phyloP scores from a whole-genome alignment of 192 early-diverging fungal genomes.

The Coemansia erecta region DNA sequence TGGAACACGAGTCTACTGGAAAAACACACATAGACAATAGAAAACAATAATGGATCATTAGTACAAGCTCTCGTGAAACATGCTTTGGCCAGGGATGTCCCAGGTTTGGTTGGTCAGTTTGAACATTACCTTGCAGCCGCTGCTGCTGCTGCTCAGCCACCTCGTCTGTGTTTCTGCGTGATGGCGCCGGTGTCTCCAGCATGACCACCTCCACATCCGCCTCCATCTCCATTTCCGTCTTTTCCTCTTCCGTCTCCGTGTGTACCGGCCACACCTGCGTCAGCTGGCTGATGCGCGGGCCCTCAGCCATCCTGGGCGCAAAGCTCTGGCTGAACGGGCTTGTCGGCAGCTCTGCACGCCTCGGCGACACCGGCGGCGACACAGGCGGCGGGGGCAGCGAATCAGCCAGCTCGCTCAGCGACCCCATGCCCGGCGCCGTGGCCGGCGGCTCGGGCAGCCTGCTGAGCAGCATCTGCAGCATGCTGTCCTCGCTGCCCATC shows the following conservation, averaged over 20 bases:
- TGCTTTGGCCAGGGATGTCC: too few relatives aligned
- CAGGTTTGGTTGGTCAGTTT: not conserved
- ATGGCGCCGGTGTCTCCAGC: conserved; percentile 35
- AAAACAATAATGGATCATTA: too few relatives aligned
- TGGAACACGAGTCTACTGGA: too few relatives aligned
- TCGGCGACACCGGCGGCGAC: not conserved
- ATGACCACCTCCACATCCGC: not conserved
- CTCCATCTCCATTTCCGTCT: not conserved
- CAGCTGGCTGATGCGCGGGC: conserved; percentile 1
- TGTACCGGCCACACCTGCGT: not conserved
- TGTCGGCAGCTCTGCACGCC: not conserved
- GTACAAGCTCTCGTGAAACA: too few relatives aligned
- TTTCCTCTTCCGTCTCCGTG: too few relatives aligned
- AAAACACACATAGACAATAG: too few relatives aligned
- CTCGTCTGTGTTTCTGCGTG: conserved; percentile 41
- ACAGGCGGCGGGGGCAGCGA: conserved; percentile 19
- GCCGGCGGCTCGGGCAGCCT: conserved; percentile 43
- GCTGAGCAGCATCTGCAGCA: conserved; percentile 44
- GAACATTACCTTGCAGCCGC: conserved; percentile 9
- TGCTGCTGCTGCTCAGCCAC: conserved; percentile 18
- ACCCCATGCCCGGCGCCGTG: conserved; percentile 6
- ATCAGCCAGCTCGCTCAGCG: conserved; percentile 28
- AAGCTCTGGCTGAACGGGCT: not conserved
- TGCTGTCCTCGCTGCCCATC: conserved; percentile 24
- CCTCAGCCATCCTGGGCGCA: not conserved